Percentiles rank a stretch among this genome's conserved stretches.
phyloP scores from a whole-genome alignment of 495 filamentous ascomycete genomes.

The Beverwykella pulmonaria region DNA sequence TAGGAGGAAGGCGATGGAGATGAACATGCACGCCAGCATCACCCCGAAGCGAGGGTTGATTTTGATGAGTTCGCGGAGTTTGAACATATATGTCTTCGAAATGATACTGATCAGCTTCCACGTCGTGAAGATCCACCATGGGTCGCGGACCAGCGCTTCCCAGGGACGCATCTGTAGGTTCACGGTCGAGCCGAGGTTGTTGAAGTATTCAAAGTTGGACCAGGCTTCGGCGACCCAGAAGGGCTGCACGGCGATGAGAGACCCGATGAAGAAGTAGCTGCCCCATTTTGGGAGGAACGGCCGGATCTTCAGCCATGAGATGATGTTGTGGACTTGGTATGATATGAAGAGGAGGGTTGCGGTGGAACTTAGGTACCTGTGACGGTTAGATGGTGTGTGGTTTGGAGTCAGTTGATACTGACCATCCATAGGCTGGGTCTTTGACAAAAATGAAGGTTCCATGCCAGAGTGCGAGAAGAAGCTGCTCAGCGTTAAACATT shows the following conservation, averaged over 20 bases:
- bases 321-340: slow-evolving; percentile 35
- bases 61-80: slow-evolving; percentile 13
- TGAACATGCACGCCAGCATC: slow-evolving; percentile 32
- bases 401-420: neutral
- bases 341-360: slow-evolving; percentile 34
- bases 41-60: slow-evolving; percentile 33
- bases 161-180: slow-evolving; percentile 28
- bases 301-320: slow-evolving; percentile 37
- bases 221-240: slow-evolving; percentile 33
- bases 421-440: slow-evolving; percentile 32
- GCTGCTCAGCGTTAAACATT: neutral
- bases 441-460: slow-evolving; percentile 35
- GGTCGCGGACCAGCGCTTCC: slow-evolving; percentile 33
- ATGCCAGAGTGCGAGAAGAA: slow-evolving; percentile 30
- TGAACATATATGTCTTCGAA: slow-evolving; percentile 25
- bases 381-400: neutral
- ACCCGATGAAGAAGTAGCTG: slow-evolving; percentile 23
- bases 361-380: slow-evolving; percentile 33
- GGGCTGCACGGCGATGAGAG: slow-evolving; percentile 22
- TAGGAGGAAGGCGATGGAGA: slow-evolving; percentile 29
- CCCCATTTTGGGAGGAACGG: slow-evolving; percentile 35
- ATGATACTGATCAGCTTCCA: slow-evolving; percentile 28
- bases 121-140: slow-evolving; percentile 39
- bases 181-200: slow-evolving; percentile 16
- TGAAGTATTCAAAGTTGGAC: slow-evolving; percentile 38